Base-by-base conservation (phyloP, 306 rosid species). In the Coriaria nepalensis region DNA sequence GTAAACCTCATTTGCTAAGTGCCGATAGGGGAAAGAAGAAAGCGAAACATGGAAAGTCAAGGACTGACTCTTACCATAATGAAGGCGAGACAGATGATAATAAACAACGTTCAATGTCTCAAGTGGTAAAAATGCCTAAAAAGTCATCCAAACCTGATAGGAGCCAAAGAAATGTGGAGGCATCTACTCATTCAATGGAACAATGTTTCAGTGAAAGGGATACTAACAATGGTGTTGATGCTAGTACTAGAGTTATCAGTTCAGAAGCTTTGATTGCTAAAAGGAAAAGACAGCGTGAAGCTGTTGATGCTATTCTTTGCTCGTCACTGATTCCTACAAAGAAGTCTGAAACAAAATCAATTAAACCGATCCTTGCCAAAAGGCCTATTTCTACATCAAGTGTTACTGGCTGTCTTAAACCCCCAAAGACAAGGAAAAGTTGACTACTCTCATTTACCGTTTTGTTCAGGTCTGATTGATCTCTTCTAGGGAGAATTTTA, bases 241-340 rank as follows among this genome's bases (percentile, higher is more conserved):
- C 61, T 64, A 50, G 65, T 42, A 59, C 47, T 72, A 69, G 56
- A 71, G 61, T 42, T 47, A 68, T 56, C 55, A 49, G 51, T 63
- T 66, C 74, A 61, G 74, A 68, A 45, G 71, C 64, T 39, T 55
- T 68, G 46, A 73, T 78, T 68, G 79, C 78, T n/a, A 78, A 84
- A 81, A 74, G 95, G 80, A 88, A 81, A 77, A 64, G 76, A 51
- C 93, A 77, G 75, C 95, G 95, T 47, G 86, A 84, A 66, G 93
- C 82, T 55, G 97, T 88, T 48, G 84, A 88, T 55, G 86, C 93
- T 49, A 81, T 88, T 67, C 95, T 88, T 57, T 59, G 43, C 71
- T 74, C 97, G 34, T 69, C 90, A 64, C 69, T 88, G 66, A 78
- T 88, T 61, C 71, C 97, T 60, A 63, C 86, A 13, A 81, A 83